These are phyloP conservation scores for Eucalyptus pumila DNA, from an alignment of 345 rosid genomes.

Conservation along the genomic window DNA sequence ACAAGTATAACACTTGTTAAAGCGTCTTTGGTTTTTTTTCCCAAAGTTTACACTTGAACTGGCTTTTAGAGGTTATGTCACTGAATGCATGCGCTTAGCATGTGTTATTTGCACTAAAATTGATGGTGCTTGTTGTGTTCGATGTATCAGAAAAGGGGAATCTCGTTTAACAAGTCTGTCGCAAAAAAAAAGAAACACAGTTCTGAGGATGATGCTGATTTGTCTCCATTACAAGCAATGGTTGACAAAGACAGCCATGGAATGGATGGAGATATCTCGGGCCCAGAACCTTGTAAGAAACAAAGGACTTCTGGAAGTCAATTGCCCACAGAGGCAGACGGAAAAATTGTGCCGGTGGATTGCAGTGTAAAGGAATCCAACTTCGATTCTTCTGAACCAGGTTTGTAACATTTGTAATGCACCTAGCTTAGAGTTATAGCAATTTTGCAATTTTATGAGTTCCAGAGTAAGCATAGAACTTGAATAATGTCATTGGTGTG, in stretches of 20 bases:
- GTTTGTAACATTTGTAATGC: conserved; percentile 6
- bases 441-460: background rate
- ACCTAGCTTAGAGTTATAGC: background rate
- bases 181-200: conserved; percentile 18
- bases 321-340: background rate
- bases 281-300: conserved; percentile 1
- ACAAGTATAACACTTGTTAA: background rate
- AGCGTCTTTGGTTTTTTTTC: background rate
- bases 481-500: background rate
- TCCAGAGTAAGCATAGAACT: background rate
- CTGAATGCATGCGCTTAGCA: background rate
- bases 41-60: background rate
- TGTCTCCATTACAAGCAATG: background rate
- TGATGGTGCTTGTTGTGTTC: background rate
- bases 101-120: background rate
- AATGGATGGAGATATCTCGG: conserved; percentile 1
- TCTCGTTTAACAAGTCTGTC: conserved; percentile 5
- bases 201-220: background rate
- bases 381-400: conserved; percentile 5
- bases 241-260: background rate
- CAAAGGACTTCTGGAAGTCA: conserved; percentile 12
- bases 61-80: background rate
- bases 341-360: background rate
- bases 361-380: background rate
- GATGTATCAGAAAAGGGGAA: conserved; percentile 44